phyloP scores from a whole-genome alignment of 768 basidiomycete genomes.

The Mycena alexandri region DNA sequence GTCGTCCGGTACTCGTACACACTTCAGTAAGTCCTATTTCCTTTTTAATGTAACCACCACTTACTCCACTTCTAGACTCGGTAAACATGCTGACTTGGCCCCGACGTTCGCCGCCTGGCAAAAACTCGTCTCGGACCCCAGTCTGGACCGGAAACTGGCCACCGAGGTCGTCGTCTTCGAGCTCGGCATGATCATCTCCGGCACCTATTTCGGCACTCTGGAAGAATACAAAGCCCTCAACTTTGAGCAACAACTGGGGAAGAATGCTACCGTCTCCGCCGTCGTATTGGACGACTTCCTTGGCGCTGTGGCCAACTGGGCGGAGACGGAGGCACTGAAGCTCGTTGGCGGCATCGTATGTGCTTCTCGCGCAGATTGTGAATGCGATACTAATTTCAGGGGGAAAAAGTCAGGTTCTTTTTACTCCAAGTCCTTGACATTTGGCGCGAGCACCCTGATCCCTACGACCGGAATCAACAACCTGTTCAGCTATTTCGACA shows the following conservation, averaged over 20 bases:
- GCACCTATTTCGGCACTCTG: slow-evolving; percentile 33
- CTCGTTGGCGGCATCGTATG: slow-evolving; percentile 25
- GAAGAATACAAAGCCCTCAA: slow-evolving; percentile 36
- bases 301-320: slow-evolving; percentile 32
- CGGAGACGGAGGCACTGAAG: slow-evolving; percentile 24
- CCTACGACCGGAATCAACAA: slow-evolving; percentile 27
- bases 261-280: slow-evolving; percentile 21
- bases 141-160: slow-evolving; percentile 36
- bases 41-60: too few species aligned
- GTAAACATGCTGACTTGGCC: slow-evolving; percentile 17
- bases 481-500: slow-evolving; percentile 33
- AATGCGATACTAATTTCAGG: too few species aligned
- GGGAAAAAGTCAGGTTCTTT: slow-evolving; percentile 29
- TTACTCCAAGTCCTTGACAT: slow-evolving; percentile 37
- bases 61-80: slow-evolving; percentile 12
- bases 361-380: background rate
- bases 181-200: slow-evolving; percentile 37
- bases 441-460: slow-evolving; percentile 29
- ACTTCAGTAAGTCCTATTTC: slow-evolving; percentile 9
- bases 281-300: slow-evolving; percentile 29
- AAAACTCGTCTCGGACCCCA: slow-evolving; percentile 29
- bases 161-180: slow-evolving; percentile 29
- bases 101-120: slow-evolving; percentile 34
- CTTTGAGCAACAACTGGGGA: slow-evolving; percentile 17
- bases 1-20: slow-evolving; percentile 29